Evolutionary conservation across 495 filamentous ascomycete genomes (phyloP).

Genomic region (Hypomontagnella submonticulosa): DNA sequence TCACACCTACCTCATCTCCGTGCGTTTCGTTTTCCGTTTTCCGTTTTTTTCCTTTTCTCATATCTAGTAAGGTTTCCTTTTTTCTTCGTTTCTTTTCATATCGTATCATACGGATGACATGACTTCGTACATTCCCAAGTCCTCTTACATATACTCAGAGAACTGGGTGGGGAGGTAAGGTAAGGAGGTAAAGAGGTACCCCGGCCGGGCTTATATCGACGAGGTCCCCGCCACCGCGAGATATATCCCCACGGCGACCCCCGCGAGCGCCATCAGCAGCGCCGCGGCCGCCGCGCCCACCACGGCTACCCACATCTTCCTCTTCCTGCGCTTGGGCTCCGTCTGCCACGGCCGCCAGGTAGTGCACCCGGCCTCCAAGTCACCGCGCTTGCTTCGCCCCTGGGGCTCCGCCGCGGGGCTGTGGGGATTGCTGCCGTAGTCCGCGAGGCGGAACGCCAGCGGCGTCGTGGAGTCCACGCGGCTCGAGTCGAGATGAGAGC

Average conservation of each 20-base stretch:
- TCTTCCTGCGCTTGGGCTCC: slow-evolving; percentile 25
- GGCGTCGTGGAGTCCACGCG: slow-evolving; percentile 36
- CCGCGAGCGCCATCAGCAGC: slow-evolving; percentile 28
- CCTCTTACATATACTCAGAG: too few species aligned
- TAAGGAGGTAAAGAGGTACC: neutral
- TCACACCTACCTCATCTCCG: slow-evolving; percentile 39
- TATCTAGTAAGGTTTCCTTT: neutral
- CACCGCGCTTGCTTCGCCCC: slow-evolving; percentile 9
- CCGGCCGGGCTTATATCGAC: slow-evolving; percentile 21
- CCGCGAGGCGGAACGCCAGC: slow-evolving; percentile 18
- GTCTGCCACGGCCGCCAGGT: slow-evolving; percentile 1
- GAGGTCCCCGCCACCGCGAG: slow-evolving; percentile 28
- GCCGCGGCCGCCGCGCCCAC: slow-evolving; percentile 22
- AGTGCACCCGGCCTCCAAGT: slow-evolving; percentile 14
- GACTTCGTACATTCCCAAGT: neutral
- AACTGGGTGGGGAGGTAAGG: too few species aligned
- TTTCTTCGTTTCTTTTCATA: neutral
- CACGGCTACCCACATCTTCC: slow-evolving; percentile 15
- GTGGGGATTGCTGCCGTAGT: neutral
- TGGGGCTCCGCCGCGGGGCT: neutral
- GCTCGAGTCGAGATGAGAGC: slow-evolving; percentile 28
- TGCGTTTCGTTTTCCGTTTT: slow-evolving; percentile 31
- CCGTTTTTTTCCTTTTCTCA: slow-evolving; percentile 4
- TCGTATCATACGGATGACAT: slow-evolving; percentile 4
- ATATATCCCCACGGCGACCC: slow-evolving; percentile 35